phyloP scores from a whole-genome alignment of 768 basidiomycete genomes.

The Gyrodon lividus region DNA sequence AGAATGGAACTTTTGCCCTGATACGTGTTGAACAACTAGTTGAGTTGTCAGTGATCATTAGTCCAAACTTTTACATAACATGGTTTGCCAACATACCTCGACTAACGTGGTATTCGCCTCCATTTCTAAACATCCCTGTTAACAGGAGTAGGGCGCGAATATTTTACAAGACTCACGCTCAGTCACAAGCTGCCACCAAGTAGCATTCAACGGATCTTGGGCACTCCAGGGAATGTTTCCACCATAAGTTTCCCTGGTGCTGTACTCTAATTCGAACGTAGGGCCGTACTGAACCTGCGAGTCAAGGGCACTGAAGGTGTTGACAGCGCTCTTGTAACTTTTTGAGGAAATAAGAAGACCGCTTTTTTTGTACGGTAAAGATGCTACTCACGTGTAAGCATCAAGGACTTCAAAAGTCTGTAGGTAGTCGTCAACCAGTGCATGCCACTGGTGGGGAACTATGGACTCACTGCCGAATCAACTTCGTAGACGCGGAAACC shows the following conservation, averaged over 20 bases:
- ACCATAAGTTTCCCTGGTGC: slow-evolving; percentile 67
- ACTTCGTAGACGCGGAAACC: slow-evolving; percentile 58
- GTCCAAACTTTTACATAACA: not conserved
- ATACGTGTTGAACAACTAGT: slow-evolving; percentile 61
- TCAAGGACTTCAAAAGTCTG: slow-evolving; percentile 79
- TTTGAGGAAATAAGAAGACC: not conserved
- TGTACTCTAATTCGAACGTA: slow-evolving; percentile 62
- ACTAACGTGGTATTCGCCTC: slow-evolving; percentile 54
- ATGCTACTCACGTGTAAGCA: slow-evolving; percentile 62
- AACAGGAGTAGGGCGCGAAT: not conserved
- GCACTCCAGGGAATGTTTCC: slow-evolving; percentile 52
- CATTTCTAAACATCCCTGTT: slow-evolving; percentile 45
- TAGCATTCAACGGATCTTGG: slow-evolving; percentile 72
- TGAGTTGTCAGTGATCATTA: slow-evolving; percentile 3
- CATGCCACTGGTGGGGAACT: not conserved
- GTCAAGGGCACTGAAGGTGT: slow-evolving; percentile 57
- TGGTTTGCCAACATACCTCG: slow-evolving; percentile 39
- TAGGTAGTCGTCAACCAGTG: slow-evolving; percentile 2
- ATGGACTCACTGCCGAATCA: slow-evolving; percentile 51
- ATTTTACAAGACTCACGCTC: slow-evolving; percentile 49
- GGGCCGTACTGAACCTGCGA: slow-evolving; percentile 56
- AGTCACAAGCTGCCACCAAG: slow-evolving; percentile 82
- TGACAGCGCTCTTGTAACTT: slow-evolving; percentile 68
- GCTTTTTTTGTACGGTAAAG: not conserved
- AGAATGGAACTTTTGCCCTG: slow-evolving; percentile 70